These are phyloP conservation scores for Crepidotus variabilis DNA, from an alignment of 768 basidiomycete genomes.

Conservation along the genomic window DNA sequence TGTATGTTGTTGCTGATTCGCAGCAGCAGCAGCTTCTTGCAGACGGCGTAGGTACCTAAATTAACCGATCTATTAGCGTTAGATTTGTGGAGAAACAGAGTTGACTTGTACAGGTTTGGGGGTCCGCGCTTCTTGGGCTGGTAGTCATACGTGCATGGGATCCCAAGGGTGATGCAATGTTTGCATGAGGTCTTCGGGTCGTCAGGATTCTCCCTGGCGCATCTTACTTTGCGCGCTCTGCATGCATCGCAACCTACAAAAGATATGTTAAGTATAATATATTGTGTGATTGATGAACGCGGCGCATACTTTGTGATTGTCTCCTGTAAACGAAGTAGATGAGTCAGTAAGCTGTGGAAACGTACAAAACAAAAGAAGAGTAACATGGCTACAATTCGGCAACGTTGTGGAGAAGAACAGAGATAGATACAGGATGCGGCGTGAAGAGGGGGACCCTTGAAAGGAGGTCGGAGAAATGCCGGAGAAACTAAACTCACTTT, in stretches of 20 bases:
- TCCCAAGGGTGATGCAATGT: conserved; percentile 78
- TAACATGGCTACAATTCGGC: conserved; percentile 20
- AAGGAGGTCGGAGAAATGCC: conserved; percentile 53
- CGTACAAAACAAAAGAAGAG: conserved; percentile 20
- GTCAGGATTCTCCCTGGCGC: conserved; percentile 75
- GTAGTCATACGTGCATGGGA: conserved; percentile 88
- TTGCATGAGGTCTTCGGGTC: conserved; percentile 80
- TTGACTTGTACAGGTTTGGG: conserved; percentile 73
- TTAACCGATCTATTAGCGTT: neutral
- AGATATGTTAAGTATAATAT: conserved; percentile 7
- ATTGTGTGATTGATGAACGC: neutral
- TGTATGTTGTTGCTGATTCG: conserved; percentile 28
- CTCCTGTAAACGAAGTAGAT: conserved; percentile 48
- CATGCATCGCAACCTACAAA: conserved; percentile 79
- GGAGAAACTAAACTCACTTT: conserved; percentile 62
- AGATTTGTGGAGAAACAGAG: neutral
- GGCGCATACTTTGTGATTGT: conserved; percentile 74
- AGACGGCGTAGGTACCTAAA: conserved; percentile 72
- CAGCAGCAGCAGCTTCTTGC: conserved; percentile 71
- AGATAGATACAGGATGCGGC: conserved; percentile 40
- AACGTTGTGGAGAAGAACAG: conserved; percentile 25
- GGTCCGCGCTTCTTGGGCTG: conserved; percentile 93
- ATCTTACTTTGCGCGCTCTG: conserved; percentile 82
- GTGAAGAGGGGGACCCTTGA: conserved; percentile 27
- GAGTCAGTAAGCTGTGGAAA: conserved; percentile 27